Evolutionary conservation across 345 rosid genomes (phyloP), one percentile per base, ranked within the genome.

Genomic region (Passiflora organensis): DNA sequence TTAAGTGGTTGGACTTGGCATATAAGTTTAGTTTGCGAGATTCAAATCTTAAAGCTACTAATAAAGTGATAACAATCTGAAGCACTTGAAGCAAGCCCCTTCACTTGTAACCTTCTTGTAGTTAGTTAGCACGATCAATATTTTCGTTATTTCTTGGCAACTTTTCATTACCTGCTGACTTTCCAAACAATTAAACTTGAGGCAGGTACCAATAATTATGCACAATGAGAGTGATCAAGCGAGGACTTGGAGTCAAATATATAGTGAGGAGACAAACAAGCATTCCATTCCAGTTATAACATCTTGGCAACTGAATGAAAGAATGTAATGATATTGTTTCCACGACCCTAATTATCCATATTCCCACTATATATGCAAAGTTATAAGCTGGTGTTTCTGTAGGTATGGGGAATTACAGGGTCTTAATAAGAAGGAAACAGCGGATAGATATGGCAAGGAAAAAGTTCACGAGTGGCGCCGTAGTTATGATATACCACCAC

Each of bases 341-440:
- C 5, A 8, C 49, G 49, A 10, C 20, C 24, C 45, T 25, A 43
- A 56, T 53, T 13, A 10, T 15, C 32, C 39, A 45, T 19, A 17
- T 17, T 34, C 16, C 51, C 50, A 1, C 2, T 37, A 28, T 55
- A 17, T 19, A 38, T 6, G 9, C 16, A 18, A 42, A 43, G 45
- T 57, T 56, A 49, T 43, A 24, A 22, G 42, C 22, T 16, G 48
- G 32, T 60, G 16, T 22, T 55, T 62, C 45, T 43, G 22, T 66
- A 93, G 96, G 99, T 93, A 94, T 57, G 97, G 99, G 64, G 93
- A 94, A 70, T 65, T 94, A 34, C 97, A 89, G 53, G 99, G 99
- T 68, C 88, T 89, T 22, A 94, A 94, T 73, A 94, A 94, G 76
- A 76, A 87, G 62, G 97, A 89, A 76, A 94, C 99, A 1, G 95